A percentile compares a stretch with the other conserved stretches of the same genome.
Evolutionary conservation across 2,329 filamentous ascomycete species (phyloP).

Genomic region (Fusarium caatingaense): DNA sequence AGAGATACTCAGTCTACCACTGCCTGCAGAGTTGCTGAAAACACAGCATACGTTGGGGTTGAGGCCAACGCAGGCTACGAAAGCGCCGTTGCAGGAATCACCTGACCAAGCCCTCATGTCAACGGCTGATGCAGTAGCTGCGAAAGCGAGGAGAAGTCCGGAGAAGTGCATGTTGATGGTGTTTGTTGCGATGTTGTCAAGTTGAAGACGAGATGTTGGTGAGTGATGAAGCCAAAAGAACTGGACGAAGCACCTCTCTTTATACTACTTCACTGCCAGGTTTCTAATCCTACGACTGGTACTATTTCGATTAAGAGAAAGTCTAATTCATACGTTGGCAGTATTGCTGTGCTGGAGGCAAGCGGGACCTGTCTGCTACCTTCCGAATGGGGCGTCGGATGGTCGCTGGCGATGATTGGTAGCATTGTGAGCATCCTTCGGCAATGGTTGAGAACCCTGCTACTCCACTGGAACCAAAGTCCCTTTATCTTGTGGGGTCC

Average conservation of each 20-base stretch:
- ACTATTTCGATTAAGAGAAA: too few relatives aligned
- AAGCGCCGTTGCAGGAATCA: fast-evolving
- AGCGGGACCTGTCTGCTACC: background rate
- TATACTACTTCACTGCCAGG: background rate
- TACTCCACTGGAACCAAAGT: background rate
- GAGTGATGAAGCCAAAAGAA: background rate
- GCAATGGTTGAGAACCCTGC: background rate
- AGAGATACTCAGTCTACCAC: background rate
- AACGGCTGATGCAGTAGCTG: background rate
- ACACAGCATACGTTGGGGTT: background rate
- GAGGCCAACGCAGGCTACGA: background rate
- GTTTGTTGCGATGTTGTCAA: background rate
- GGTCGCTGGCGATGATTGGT: background rate
- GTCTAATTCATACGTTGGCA: background rate
- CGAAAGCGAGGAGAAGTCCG: background rate
- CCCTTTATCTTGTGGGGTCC: background rate
- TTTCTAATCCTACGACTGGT: background rate
- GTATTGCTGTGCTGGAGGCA: background rate
- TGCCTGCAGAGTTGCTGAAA: background rate
- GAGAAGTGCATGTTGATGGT: background rate
- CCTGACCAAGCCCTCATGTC: background rate
- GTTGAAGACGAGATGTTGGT: background rate
- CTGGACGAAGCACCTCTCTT: background rate
- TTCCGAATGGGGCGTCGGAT: background rate
- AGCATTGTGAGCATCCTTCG: too few relatives aligned